Percentiles rank a stretch among this genome's conserved stretches.
These are phyloP conservation scores for Mycena sanguinolenta DNA, from an alignment of 768 basidiomycete genomes.

Conservation along the genomic window DNA sequence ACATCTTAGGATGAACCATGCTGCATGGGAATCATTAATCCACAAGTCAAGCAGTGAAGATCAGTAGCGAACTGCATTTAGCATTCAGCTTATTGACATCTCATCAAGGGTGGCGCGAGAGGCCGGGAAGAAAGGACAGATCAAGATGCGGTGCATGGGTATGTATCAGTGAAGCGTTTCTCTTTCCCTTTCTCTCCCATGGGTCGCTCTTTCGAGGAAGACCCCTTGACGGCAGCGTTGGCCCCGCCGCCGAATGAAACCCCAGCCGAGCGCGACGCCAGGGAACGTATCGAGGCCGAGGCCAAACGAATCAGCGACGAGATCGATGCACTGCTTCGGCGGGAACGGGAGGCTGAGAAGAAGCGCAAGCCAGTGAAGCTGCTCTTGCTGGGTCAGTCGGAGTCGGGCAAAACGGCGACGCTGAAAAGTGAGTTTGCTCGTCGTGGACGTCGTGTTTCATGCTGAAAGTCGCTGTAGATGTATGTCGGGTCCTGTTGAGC, in stretches of 20 bases:
- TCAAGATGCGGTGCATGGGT: slow-evolving; percentile 18
- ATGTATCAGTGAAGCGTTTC: slow-evolving; percentile 1
- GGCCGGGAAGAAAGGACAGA: slow-evolving; percentile 25
- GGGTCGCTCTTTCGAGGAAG: slow-evolving; percentile 55
- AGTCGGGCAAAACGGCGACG: slow-evolving; percentile 86
- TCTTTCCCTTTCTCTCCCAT: slow-evolving; percentile 18
- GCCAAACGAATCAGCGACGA: slow-evolving; percentile 76
- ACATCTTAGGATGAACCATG: not conserved
- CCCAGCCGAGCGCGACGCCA: slow-evolving; percentile 62
- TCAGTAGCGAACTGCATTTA: slow-evolving; percentile 21
- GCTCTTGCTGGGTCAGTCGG: slow-evolving; percentile 73
- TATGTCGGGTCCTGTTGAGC: not conserved
- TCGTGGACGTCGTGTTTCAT: slow-evolving; percentile 11
- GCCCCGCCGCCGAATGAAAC: slow-evolving; percentile 78
- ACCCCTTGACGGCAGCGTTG: slow-evolving; percentile 72
- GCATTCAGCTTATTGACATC: slow-evolving; percentile 22
- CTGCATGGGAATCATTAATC: slow-evolving; percentile 4
- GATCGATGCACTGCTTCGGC: slow-evolving; percentile 81
- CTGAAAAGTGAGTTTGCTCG: slow-evolving; percentile 71
- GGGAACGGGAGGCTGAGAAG: slow-evolving; percentile 69
- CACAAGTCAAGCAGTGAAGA: slow-evolving; percentile 13
- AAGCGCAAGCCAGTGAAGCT: slow-evolving; percentile 80
- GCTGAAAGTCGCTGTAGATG: slow-evolving; percentile 32
- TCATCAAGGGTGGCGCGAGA: slow-evolving; percentile 25
- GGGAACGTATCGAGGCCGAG: slow-evolving; percentile 73